Percentiles rank a stretch among this genome's conserved stretches.
These are phyloP conservation scores for Citrus glauca DNA, from an alignment of 345 rosid genomes.

Conservation along the genomic window DNA sequence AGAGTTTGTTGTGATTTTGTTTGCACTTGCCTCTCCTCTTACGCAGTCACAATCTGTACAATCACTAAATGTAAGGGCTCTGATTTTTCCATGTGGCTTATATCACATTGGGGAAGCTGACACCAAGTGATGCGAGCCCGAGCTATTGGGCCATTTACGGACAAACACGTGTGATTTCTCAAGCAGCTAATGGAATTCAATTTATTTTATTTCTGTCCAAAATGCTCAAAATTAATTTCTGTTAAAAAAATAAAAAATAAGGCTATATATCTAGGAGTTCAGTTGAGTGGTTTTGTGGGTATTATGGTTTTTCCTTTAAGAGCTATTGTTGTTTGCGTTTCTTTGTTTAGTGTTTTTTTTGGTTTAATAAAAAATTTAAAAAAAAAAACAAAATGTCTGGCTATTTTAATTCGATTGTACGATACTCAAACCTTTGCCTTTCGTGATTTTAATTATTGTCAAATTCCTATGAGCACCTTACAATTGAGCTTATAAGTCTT, in stretches of 20 bases:
- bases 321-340: too few relatives aligned
- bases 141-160: neutral
- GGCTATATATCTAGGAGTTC: too few relatives aligned
- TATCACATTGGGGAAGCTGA: neutral
- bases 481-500: too few relatives aligned
- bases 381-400: too few relatives aligned
- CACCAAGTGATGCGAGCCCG: neutral
- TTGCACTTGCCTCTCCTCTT: neutral
- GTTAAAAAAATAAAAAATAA: neutral
- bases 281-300: too few relatives aligned
- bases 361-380: too few relatives aligned
- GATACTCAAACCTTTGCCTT: accelerated
- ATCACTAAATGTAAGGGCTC: neutral
- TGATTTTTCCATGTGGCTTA: neutral
- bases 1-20: neutral
- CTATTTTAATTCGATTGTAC: too few relatives aligned
- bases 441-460: too few relatives aligned
- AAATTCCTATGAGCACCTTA: too few relatives aligned
- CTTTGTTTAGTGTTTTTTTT: too few relatives aligned
- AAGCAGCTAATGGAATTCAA: neutral
- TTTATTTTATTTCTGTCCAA: too few relatives aligned
- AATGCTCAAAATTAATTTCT: neutral
- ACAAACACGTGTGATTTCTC: neutral
- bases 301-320: too few relatives aligned
- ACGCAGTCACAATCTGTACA: neutral